These are phyloP conservation scores for Penicillium subrubescens DNA, from an alignment of 495 filamentous ascomycete genomes.

Conservation along the genomic window DNA sequence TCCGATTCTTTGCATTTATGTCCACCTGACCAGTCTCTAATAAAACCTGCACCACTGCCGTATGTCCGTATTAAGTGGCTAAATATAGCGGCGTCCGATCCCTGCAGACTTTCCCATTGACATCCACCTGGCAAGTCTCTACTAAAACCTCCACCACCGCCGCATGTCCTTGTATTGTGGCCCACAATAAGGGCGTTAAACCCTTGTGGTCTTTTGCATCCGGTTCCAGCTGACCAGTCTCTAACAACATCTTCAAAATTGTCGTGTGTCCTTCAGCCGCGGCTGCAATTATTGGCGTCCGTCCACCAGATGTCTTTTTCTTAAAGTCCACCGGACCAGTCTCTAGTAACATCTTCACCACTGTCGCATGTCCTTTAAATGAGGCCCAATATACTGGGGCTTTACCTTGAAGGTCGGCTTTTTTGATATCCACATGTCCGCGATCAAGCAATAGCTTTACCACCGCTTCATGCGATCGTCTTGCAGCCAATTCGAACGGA, in stretches of 20 bases:
- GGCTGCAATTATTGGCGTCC: constrained; percentile 8
- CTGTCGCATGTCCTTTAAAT: neutral
- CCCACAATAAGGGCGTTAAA: neutral
- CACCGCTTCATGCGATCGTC: neutral
- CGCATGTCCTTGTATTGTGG: neutral
- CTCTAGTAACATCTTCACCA: neutral
- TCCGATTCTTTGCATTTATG: no score
- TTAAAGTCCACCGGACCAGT: neutral
- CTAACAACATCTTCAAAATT: neutral
- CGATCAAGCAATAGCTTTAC: neutral
- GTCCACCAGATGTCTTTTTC: neutral
- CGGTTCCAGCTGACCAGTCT: neutral
- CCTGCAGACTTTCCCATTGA: neutral
- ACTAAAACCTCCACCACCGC: neutral
- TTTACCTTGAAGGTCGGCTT: neutral
- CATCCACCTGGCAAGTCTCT: neutral
- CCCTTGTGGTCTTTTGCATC: neutral
- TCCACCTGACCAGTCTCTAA: no score
- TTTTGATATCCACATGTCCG: neutral
- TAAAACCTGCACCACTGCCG: no score
- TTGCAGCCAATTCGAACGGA: constrained; percentile 8
- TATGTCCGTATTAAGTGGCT: no score
- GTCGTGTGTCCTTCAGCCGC: no score
- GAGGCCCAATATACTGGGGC: neutral
- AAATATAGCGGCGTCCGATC: no score